These are phyloP conservation scores for Cladorrhinum samala DNA, from an alignment of 495 filamentous ascomycete species.

Conservation along the genomic window DNA sequence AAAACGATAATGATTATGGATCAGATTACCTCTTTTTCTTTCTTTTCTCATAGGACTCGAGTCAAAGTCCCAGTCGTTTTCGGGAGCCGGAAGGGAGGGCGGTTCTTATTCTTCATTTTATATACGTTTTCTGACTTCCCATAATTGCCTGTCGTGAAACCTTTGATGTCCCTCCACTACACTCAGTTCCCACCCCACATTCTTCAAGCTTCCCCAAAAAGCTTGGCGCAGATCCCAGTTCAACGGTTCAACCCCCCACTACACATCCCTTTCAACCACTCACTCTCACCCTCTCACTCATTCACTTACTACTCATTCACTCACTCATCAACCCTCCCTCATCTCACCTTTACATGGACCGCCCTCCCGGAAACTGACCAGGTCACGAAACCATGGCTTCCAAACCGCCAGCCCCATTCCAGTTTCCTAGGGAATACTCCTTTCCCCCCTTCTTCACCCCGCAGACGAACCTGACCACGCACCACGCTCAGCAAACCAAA, in stretches of 20 bases:
- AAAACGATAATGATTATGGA: too few species aligned
- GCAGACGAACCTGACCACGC: slow-evolving; percentile 73
- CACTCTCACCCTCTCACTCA: background rate
- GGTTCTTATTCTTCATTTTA: background rate
- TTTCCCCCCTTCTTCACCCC: slow-evolving; percentile 74
- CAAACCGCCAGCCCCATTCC: slow-evolving; percentile 20
- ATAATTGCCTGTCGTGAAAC: background rate
- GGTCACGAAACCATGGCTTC: background rate
- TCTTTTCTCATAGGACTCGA: too few species aligned
- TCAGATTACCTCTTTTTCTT: too few species aligned
- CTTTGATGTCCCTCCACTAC: too few species aligned
- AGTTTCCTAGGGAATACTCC: slow-evolving; percentile 49
- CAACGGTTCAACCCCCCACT: background rate
- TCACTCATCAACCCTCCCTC: background rate
- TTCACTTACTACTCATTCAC: background rate
- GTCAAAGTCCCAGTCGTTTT: too few species aligned
- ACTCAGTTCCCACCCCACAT: too few species aligned
- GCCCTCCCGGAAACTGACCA: background rate
- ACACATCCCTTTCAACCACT: background rate
- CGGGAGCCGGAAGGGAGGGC: too few species aligned
- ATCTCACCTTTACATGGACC: background rate
- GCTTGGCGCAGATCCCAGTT: background rate
- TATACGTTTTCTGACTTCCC: background rate
- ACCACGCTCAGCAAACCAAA: slow-evolving; percentile 67
- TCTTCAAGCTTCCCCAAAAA: background rate